These are phyloP conservation scores for Candida ascalaphidarum DNA, from an alignment of 805 yeast genomes.

Conservation along the genomic window DNA sequence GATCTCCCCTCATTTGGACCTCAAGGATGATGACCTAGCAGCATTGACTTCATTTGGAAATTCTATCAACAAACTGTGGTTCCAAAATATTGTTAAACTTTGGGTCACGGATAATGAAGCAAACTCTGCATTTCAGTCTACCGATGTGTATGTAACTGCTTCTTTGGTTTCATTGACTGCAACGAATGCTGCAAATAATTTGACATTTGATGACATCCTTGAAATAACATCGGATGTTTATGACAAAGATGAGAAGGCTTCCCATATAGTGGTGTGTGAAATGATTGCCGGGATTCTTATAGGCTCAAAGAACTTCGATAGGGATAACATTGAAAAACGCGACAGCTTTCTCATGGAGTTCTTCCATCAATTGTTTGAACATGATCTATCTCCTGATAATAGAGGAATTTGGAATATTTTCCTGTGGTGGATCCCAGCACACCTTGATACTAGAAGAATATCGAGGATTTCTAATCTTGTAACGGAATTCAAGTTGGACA, in stretches of 20 bases:
- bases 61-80: conserved; percentile 48
- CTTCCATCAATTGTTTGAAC: conserved; percentile 37
- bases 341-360: conserved; percentile 40
- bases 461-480: conserved; percentile 42
- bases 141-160: conserved; percentile 51
- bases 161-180: conserved; percentile 42
- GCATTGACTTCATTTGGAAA: conserved; percentile 37
- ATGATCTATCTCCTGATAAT: conserved; percentile 68
- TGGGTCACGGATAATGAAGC: conserved; percentile 64
- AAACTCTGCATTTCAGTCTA: conserved; percentile 56
- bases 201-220: conserved; percentile 46
- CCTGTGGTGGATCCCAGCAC: conserved; percentile 65
- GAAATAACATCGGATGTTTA: conserved; percentile 42
- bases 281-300: conserved; percentile 55
- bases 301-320: conserved; percentile 35
- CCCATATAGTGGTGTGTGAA: conserved; percentile 72
- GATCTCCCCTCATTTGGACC: conserved; percentile 11
- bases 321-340: conserved; percentile 22
- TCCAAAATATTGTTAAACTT: conserved; percentile 39
- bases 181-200: conserved; percentile 30
- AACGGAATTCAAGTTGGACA: conserved; percentile 37
- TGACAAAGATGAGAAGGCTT: conserved; percentile 59
- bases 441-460: conserved; percentile 59
- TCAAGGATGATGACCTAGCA: conserved; percentile 33
- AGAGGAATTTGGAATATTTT: conserved; percentile 67